Evolutionary conservation across 345 rosid genomes (phyloP).

Genomic region (Ricinus communis): DNA sequence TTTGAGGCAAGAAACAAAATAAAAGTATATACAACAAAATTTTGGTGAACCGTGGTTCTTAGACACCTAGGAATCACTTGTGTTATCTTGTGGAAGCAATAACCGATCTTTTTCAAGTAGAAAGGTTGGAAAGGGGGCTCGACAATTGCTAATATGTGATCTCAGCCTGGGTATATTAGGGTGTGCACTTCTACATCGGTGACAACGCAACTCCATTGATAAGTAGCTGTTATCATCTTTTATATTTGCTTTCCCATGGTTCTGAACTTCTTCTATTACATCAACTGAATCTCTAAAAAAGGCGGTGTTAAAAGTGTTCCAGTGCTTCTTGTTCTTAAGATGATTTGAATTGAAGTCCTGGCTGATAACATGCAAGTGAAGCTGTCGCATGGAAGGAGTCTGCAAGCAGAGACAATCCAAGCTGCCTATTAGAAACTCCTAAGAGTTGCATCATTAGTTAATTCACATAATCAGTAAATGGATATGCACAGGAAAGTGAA

Average conservation of each 20-base stretch:
- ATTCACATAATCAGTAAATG: no score
- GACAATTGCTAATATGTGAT: conserved; percentile 59
- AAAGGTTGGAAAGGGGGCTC: conserved; percentile 48
- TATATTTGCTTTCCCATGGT: conserved; percentile 52
- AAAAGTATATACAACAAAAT: conserved; percentile 13
- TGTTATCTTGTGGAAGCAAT: conserved; percentile 12
- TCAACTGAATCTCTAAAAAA: conserved; percentile 84
- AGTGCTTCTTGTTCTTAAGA: conserved; percentile 87
- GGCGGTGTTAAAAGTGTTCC: conserved; percentile 81
- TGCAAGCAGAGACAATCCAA: conserved; percentile 25
- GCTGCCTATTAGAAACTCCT: neutral
- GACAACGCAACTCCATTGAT: conserved; percentile 80
- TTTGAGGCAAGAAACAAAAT: neutral
- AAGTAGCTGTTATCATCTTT: conserved; percentile 43
- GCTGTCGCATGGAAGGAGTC: conserved; percentile 77
- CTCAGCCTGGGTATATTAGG: conserved; percentile 87
- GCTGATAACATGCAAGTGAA: conserved; percentile 91
- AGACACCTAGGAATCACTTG: conserved; percentile 12
- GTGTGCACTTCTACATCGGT: conserved; percentile 80
- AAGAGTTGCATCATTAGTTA: no score
- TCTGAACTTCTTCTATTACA: conserved; percentile 66
- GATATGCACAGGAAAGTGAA: neutral
- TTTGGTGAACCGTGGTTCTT: neutral
- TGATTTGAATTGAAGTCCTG: conserved; percentile 82
- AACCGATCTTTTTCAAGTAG: conserved; percentile 50